phyloP scores from a whole-genome alignment of 2,329 filamentous ascomycete species.

The Cercospora zeina region DNA sequence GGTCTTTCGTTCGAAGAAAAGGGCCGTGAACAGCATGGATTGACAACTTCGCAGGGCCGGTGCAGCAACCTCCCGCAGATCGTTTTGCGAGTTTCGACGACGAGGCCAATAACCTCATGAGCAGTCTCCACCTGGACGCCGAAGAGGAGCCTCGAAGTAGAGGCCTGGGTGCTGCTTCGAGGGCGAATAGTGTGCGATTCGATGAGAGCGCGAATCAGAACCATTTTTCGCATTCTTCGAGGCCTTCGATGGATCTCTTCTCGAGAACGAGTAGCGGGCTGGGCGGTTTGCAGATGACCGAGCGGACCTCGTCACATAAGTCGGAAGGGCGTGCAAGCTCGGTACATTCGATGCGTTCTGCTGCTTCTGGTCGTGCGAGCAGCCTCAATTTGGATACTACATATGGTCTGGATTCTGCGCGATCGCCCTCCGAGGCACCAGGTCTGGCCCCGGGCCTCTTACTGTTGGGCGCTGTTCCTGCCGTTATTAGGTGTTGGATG shows the following conservation, averaged over 20 bases:
- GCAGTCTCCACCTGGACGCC: conserved; percentile 78
- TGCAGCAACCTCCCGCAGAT: conserved; percentile 76
- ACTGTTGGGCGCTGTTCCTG: conserved; percentile 82
- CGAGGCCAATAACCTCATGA: conserved; percentile 75
- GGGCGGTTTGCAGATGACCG: conserved; percentile 76
- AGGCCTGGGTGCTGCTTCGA: conserved; percentile 75
- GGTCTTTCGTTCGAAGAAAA: conserved; percentile 35
- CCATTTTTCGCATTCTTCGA: conserved; percentile 79
- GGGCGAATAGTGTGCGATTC: conserved; percentile 95
- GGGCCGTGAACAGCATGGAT: neutral
- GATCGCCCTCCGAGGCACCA: conserved; percentile 69
- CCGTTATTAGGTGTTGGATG: conserved; percentile 94
- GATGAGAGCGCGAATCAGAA: conserved; percentile 93
- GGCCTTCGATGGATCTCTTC: conserved; percentile 80
- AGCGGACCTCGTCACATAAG: conserved; percentile 89
- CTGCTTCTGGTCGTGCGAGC: conserved; percentile 76
- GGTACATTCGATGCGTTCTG: conserved; percentile 74
- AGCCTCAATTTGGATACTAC: conserved; percentile 81
- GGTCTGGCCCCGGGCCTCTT: conserved; percentile 81
- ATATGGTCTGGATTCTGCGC: conserved; percentile 64
- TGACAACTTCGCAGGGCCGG: conserved; percentile 59
- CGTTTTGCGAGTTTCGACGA: conserved; percentile 90
- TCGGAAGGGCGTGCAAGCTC: conserved; percentile 95
- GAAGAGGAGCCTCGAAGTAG: conserved; percentile 74
- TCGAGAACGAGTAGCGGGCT: conserved; percentile 69